Evolutionary conservation across 495 filamentous ascomycete species (phyloP).

Genomic region (Penicillium angulare): DNA sequence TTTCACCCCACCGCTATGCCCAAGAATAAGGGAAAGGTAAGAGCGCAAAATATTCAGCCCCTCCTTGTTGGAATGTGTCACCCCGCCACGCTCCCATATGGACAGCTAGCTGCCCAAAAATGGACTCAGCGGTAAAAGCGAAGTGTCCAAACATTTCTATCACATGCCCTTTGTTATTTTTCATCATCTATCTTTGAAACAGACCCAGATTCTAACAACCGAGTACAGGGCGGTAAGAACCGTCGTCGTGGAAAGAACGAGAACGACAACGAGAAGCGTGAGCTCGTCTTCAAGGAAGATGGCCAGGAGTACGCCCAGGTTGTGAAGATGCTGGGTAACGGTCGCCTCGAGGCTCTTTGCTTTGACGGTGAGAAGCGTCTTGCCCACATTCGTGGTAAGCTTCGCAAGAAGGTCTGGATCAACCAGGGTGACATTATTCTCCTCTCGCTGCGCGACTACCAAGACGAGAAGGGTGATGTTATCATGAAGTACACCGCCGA

Average conservation of each 20-base stretch:
- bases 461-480: conserved; percentile 98
- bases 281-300: conserved; percentile 98
- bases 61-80: conserved; percentile 30
- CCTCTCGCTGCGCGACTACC: conserved; percentile 94
- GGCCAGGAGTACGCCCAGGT: conserved; percentile 99
- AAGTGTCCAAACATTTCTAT: conserved; percentile 1
- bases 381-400: conserved; percentile 70
- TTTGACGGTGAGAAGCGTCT: conserved; percentile 80
- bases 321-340: conserved; percentile 98
- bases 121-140: background rate
- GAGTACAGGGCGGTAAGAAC: conserved; percentile 93
- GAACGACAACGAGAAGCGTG: conserved; percentile 99
- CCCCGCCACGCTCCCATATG: conserved; percentile 18
- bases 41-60: conserved; percentile 34
- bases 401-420: conserved; percentile 98
- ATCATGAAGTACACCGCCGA: conserved; percentile 99
- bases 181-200: background rate
- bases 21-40: conserved; percentile 98
- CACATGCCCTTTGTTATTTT: background rate
- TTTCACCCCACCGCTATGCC: conserved; percentile 63
- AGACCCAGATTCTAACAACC: conserved; percentile 20
- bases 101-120: conserved; percentile 2
- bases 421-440: conserved; percentile 99
- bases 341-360: conserved; percentile 92
- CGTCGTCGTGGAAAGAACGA: conserved; percentile 99